Percentiles rank a stretch among this genome's conserved stretches.
Conservation (phyloP, 139 green algal genomes). For the Chlamydomonas asymmetrica region DNA sequence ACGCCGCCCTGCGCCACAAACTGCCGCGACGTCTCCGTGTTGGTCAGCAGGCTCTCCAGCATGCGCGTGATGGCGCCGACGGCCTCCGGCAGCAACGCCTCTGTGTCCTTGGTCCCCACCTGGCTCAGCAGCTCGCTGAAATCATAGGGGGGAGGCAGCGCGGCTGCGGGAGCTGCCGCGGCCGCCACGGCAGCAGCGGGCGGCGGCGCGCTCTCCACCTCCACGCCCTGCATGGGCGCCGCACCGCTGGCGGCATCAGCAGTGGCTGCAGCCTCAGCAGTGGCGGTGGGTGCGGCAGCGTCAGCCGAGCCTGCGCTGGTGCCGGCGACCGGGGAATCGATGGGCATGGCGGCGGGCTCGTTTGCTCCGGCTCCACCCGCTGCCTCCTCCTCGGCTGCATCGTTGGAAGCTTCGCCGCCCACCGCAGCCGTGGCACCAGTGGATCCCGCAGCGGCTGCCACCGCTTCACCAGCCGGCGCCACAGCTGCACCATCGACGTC, state of each 20-base stretch:
- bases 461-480: neutral
- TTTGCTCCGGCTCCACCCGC: neutral
- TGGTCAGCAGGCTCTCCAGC: slow-evolving; percentile 85
- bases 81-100: slow-evolving; percentile 66
- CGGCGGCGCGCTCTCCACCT: slow-evolving; percentile 7
- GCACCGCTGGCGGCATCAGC: slow-evolving; percentile 1
- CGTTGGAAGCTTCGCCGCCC: neutral
- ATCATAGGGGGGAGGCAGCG: slow-evolving; percentile 13
- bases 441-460: neutral
- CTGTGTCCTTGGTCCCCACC: slow-evolving; percentile 16
- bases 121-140: slow-evolving; percentile 17
- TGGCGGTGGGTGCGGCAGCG: neutral
- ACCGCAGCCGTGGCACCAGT: slow-evolving; percentile 1
- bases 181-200: neutral
- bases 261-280: neutral
- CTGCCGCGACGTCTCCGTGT: slow-evolving; percentile 52
- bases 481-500: neutral
- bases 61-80: slow-evolving; percentile 74
- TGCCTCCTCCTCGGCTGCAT: no score
- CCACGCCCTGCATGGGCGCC: neutral
- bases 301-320: neutral
- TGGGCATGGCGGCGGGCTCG: neutral
- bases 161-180: slow-evolving; percentile 6
- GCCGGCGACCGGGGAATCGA: neutral
- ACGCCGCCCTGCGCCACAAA: slow-evolving; percentile 83